phyloP scores from a whole-genome alignment of 805 yeast species.

The Sungouiella blattae region DNA sequence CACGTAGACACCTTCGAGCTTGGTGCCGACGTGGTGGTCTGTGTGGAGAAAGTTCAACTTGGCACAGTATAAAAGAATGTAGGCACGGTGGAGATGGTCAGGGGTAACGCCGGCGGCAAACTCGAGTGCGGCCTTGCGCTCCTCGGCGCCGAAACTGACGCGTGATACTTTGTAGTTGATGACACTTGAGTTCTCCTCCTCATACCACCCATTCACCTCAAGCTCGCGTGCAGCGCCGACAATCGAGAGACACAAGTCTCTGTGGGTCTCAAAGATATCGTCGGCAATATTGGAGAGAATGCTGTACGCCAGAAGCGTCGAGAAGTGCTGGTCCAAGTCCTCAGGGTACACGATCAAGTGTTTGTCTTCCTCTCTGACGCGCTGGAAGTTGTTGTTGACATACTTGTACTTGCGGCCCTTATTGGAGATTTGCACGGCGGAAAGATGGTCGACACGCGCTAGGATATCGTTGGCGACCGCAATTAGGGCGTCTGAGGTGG shows the following conservation, averaged over 20 bases:
- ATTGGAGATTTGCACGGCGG: conserved; percentile 34
- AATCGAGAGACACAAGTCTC: conserved; percentile 44
- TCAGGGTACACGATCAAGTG: conserved; percentile 40
- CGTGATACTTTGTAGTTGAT: conserved; percentile 31
- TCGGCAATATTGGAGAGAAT: conserved; percentile 34
- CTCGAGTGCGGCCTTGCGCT: conserved; percentile 24
- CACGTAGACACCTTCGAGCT: conserved; percentile 44
- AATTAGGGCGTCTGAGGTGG: conserved; percentile 32
- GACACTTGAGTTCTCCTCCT: conserved; percentile 41
- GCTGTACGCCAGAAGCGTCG: conserved; percentile 42
- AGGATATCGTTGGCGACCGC: conserved; percentile 34
- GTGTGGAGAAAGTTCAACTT: conserved; percentile 53
- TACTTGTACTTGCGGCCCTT: conserved; percentile 49
- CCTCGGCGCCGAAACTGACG: conserved; percentile 26
- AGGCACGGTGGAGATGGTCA: conserved; percentile 40
- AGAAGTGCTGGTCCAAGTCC: conserved; percentile 25
- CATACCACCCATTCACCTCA: conserved; percentile 49
- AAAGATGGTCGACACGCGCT: conserved; percentile 29
- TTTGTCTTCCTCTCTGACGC: conserved; percentile 48
- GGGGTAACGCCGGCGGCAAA: conserved; percentile 23
- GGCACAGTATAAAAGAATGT: conserved; percentile 41
- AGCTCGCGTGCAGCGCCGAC: conserved; percentile 49
- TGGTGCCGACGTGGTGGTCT: conserved; percentile 53
- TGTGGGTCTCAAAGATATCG: conserved; percentile 29
- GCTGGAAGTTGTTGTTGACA: conserved; percentile 45